Evolutionary conservation across 2,329 filamentous ascomycete genomes (phyloP).

Genomic region (Monosporascus sp.): DNA sequence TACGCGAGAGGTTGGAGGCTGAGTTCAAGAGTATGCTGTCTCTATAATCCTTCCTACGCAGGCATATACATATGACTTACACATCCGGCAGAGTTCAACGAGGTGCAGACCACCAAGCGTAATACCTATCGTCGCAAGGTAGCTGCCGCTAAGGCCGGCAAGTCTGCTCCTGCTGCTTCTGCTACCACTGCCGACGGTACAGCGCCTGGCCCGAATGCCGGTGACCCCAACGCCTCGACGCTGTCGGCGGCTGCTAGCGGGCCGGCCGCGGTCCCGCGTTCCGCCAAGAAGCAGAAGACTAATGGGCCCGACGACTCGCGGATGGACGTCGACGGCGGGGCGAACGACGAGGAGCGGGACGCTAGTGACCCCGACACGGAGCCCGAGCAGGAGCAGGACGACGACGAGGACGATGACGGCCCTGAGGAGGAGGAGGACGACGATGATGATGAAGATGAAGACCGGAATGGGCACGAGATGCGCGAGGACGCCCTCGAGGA

Average conservation of each 20-base stretch:
- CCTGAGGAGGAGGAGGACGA: slow-evolving; percentile 50
- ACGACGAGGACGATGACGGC: slow-evolving; percentile 48
- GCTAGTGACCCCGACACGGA: slow-evolving; percentile 36
- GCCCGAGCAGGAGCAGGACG: slow-evolving; percentile 41
- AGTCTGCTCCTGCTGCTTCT: slow-evolving; percentile 12
- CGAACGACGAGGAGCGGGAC: slow-evolving; percentile 29
- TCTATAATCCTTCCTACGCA: not conserved
- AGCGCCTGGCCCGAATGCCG: slow-evolving; percentile 6
- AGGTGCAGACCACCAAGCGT: slow-evolving; percentile 68
- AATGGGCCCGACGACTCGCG: slow-evolving; percentile 37
- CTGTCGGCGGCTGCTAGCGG: slow-evolving; percentile 14
- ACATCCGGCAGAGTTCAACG: slow-evolving; percentile 57
- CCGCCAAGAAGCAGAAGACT: slow-evolving; percentile 34
- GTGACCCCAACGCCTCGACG: slow-evolving; percentile 30
- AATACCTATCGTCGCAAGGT: slow-evolving; percentile 68
- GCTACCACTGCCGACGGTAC: not conserved
- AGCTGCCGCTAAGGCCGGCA: slow-evolving; percentile 55
- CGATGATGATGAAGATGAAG: slow-evolving; percentile 39
- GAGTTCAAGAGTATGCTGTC: slow-evolving; percentile 65
- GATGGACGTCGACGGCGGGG: slow-evolving; percentile 39
- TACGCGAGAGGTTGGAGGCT: slow-evolving; percentile 62
- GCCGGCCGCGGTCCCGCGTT: slow-evolving; percentile 18
- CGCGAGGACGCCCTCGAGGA: slow-evolving; percentile 31
- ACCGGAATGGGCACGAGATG: slow-evolving; percentile 36
- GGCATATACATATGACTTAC: not conserved